Base-by-base conservation (phyloP, 192 early-diverging fungal genomes). In the Coemansia sp. region DNA sequence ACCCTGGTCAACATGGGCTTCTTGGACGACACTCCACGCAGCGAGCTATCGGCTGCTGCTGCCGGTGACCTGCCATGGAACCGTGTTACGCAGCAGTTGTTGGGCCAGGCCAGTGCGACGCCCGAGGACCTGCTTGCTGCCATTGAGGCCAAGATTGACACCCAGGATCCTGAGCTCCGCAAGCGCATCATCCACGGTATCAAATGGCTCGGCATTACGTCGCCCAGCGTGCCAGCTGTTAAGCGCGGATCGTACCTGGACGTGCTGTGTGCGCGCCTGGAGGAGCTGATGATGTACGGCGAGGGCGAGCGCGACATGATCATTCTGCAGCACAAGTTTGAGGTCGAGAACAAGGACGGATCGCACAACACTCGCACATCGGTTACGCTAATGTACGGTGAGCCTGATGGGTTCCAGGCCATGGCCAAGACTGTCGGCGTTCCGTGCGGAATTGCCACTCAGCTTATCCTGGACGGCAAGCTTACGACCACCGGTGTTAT, bases 401-500 rank as follows among this genome's bases (percentile, higher is more conserved):
- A 91, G 58, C 92, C 93, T 17, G 83, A 84, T 66, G 92, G 90
- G 22, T 89, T 88, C 85, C 86, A 89, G 47, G 96, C 97, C 39
- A 99, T 99, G 97, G 95, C 97, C 58, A 94, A 88, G 69, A 93
- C 94, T 24, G 97, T 99, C 39, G 97, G 97, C 62, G 87, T 94
- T 19, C 97, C 97, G 35, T 96, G 94, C 56, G 97, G 93, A 72
- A 94, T 99, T 86, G 94, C 93, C 25, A 87, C 88, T 11, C 90
- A 97, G 83, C 79, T 97, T 72, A 86, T 99, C 8, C 82, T 99
- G 60, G 89, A 95, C 70, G 96, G 96, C 73, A 84, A 85, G 49
- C 72, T 91, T 70, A 86, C 72, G 23, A 76, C 76, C n/a, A 89
- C 76, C 52, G 97, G 97, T 65, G 90, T 99, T 19, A 74, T 99